phyloP scores from a whole-genome alignment of 129 eudicot species.

The Lactuca saligna region DNA sequence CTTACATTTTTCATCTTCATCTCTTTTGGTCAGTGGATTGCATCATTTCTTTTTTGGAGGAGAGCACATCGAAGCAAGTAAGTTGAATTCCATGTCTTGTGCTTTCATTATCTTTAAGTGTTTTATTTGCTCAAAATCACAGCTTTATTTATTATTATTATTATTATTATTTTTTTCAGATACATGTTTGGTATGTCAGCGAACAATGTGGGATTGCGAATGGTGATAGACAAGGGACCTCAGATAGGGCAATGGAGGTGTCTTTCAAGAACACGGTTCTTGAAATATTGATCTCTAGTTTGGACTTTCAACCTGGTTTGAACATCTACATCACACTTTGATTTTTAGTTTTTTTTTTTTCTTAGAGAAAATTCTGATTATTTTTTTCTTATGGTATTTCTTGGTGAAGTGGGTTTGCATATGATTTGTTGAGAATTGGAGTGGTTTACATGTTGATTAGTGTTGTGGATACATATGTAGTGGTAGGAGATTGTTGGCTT shows the following conservation, averaged over 20 bases:
- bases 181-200: conserved; percentile 67
- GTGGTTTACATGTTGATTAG: conserved; percentile 22
- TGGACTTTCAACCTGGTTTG: conserved; percentile 19
- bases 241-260: conserved; percentile 74
- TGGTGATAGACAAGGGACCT: conserved; percentile 70
- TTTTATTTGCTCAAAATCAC: background rate
- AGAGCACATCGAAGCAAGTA: conserved; percentile 71
- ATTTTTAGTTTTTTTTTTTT: conserved; percentile 12
- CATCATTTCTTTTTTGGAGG: conserved; percentile 72
- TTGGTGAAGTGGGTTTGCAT: conserved; percentile 10
- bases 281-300: conserved; percentile 29
- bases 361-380: conserved; percentile 9
- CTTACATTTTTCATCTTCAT: conserved; percentile 7
- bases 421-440: conserved; percentile 28
- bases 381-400: conserved; percentile 12
- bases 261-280: conserved; percentile 53
- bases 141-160: background rate
- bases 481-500: conserved; percentile 26
- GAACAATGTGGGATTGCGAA: conserved; percentile 62
- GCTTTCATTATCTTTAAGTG: background rate
- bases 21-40: conserved; percentile 58
- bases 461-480: conserved; percentile 30
- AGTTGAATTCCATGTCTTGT: conserved; percentile 14
- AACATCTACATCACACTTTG: conserved; percentile 30
- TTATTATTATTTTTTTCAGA: conserved; percentile 29